Base-by-base conservation (phyloP, 2,329 filamentous ascomycete genomes). In the Trichoderma lentiforme region DNA sequence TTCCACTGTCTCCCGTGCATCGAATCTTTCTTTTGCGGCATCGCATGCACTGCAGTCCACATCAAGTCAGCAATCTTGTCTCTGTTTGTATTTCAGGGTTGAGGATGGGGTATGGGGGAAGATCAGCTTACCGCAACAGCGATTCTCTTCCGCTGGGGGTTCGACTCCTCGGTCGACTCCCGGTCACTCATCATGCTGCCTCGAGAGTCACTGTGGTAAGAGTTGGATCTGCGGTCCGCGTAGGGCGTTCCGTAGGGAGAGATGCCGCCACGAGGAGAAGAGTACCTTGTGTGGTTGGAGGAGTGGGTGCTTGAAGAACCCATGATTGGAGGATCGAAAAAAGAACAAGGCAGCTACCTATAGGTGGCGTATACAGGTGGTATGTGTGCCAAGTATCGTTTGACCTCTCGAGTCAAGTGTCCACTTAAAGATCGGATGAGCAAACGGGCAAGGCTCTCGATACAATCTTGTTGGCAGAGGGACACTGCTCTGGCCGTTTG, bases 21-120 rank as follows among this genome's bases (percentile, higher is more conserved):
- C 93, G 92, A 77, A 98, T 98, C 85, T 98, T 98, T 72, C 95
- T 89, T 83, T 95, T 95, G 73, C 95, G 90, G 82, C 95, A 98
- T 75, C 95, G 90, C 43, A 90, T 89, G 81, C 95, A 98, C 95
- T 98, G 75, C 70, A 47, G 73, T 67, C 71, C 4, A 21, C 28
- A 18, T 1, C 51, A 9, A 39, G 28, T 60, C n/a, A 58, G 64
- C 11, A 43, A 60, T 3, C 7, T 34, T 3, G 28, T 60, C 57
- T 21, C 18, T 4, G 7, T 60, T n/a, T 60, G 26, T 30, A 15
- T 32, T 9, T 21, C 15, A 14, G 18, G 14, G 18, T 5, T 34
- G 28, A 5, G 5, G 18, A 26, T 39, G n/a, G n/a, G n/a, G n/a
- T n/a, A n/a, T n/a, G 15, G 15, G 21, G 9, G 24, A 30, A 8